phyloP scores from a whole-genome alignment of 257 asterid species.

The Nicotiana tabacum region DNA sequence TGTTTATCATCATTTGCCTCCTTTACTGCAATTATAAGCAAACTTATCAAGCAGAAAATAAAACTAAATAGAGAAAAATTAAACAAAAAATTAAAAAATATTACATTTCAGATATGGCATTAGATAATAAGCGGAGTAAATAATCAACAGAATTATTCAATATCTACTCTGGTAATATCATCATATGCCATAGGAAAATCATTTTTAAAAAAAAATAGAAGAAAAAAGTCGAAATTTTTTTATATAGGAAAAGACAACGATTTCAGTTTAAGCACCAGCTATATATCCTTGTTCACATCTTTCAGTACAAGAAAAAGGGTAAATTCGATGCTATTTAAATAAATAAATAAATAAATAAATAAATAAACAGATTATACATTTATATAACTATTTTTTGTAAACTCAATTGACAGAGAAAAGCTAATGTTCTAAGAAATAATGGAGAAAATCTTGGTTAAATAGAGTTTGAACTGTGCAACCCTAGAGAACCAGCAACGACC shows the following conservation, averaged over 20 bases:
- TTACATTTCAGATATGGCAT: constrained; percentile 30
- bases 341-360: background rate
- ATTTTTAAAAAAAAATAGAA: constrained; percentile 17
- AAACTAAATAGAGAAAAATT: background rate
- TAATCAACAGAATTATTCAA: constrained; percentile 39
- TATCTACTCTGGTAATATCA: constrained; percentile 49
- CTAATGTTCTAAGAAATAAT: background rate
- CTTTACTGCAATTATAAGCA: background rate
- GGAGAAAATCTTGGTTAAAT: background rate
- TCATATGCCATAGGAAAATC: background rate
- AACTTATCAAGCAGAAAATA: background rate
- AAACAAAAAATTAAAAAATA: background rate
- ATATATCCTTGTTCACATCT: constrained; percentile 46
- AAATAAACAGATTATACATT: background rate
- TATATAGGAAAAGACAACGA: constrained; percentile 64
- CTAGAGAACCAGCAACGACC: too few relatives aligned
- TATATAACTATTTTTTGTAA: too few relatives aligned
- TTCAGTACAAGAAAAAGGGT: constrained; percentile 45
- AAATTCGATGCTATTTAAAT: constrained; percentile 54
- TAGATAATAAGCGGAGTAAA: constrained; percentile 76
- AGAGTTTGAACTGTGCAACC: background rate
- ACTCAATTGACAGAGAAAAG: background rate
- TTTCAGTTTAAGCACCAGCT: constrained; percentile 45
- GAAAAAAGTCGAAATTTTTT: background rate
- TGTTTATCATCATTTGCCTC: constrained; percentile 20